Evolutionary conservation across 306 rosid genomes (phyloP).

Genomic region (Nissolia schottii): DNA sequence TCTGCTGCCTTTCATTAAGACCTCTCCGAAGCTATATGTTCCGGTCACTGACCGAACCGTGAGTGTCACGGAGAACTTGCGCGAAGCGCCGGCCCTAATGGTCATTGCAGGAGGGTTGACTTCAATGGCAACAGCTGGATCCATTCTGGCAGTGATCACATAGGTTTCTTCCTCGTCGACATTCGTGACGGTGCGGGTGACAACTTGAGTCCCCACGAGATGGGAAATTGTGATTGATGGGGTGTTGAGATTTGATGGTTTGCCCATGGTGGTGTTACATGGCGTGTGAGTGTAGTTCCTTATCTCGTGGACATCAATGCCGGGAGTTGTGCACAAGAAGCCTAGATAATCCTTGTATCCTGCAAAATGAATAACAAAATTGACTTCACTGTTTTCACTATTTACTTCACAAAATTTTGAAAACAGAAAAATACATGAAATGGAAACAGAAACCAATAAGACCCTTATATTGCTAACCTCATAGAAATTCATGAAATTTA

Average conservation of each 20-base stretch:
- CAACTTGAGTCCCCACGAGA: constrained; percentile 64
- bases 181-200: constrained; percentile 75
- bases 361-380: constrained; percentile 29
- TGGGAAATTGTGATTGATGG: constrained; percentile 89
- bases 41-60: constrained; percentile 69
- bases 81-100: constrained; percentile 53
- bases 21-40: constrained; percentile 80
- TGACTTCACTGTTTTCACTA: too few species aligned
- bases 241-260: constrained; percentile 77
- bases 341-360: constrained; percentile 92
- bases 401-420: too few species aligned
- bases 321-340: constrained; percentile 90
- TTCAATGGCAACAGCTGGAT: constrained; percentile 81
- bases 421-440: too few species aligned
- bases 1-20: constrained; percentile 83
- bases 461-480: not conserved
- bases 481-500: not conserved
- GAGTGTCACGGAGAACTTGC: constrained; percentile 60
- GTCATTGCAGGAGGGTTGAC: constrained; percentile 89
- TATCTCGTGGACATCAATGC: constrained; percentile 71
- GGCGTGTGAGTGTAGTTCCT: constrained; percentile 60
- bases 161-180: constrained; percentile 94
- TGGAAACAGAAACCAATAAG: too few species aligned
- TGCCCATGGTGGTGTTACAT: constrained; percentile 72
- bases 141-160: constrained; percentile 71